Percentiles rank a stretch among this genome's conserved stretches.
Evolutionary conservation across 1,284 basidiomycete species (phyloP).

Genomic region (Athelia sp.): DNA sequence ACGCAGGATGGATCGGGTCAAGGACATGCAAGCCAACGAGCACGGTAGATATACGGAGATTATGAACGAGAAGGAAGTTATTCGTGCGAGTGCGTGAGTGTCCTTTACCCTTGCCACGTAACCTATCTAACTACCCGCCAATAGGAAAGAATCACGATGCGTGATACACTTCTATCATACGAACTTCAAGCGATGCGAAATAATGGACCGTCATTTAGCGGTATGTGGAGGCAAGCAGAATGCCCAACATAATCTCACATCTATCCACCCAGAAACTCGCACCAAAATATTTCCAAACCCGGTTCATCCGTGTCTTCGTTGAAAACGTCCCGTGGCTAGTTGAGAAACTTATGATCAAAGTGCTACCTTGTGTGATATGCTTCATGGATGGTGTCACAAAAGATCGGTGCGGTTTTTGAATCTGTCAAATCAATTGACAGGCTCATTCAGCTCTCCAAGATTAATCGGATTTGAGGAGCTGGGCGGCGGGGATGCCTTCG

Average conservation of each 20-base stretch:
- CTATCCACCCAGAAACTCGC: conserved; percentile 71
- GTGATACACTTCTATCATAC: conserved; percentile 94
- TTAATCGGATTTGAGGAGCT: conserved; percentile 94
- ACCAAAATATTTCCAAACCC: conserved; percentile 81
- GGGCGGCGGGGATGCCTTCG: conserved; percentile 83
- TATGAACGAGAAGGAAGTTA: conserved; percentile 85
- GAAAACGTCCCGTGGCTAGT: conserved; percentile 95
- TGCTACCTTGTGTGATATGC: conserved; percentile 91
- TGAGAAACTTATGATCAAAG: conserved; percentile 80
- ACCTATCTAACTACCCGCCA: conserved; percentile 1
- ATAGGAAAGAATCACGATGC: conserved; percentile 75
- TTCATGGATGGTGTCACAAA: conserved; percentile 86
- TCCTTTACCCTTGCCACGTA: conserved; percentile 5
- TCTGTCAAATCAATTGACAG: neutral
- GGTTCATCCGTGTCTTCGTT: conserved; percentile 90
- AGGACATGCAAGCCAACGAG: conserved; percentile 59
- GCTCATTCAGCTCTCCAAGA: conserved; percentile 47
- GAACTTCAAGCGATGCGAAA: conserved; percentile 89
- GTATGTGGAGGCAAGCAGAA: conserved; percentile 40
- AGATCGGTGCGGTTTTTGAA: conserved; percentile 59
- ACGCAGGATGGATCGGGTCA: conserved; percentile 55
- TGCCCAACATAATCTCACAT: no score
- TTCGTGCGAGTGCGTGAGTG: conserved; percentile 80
- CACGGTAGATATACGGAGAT: conserved; percentile 80
- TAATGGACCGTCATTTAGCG: conserved; percentile 93